Conservation (phyloP, 768 basidiomycete genomes). For the Boletus subparvulus region DNA sequence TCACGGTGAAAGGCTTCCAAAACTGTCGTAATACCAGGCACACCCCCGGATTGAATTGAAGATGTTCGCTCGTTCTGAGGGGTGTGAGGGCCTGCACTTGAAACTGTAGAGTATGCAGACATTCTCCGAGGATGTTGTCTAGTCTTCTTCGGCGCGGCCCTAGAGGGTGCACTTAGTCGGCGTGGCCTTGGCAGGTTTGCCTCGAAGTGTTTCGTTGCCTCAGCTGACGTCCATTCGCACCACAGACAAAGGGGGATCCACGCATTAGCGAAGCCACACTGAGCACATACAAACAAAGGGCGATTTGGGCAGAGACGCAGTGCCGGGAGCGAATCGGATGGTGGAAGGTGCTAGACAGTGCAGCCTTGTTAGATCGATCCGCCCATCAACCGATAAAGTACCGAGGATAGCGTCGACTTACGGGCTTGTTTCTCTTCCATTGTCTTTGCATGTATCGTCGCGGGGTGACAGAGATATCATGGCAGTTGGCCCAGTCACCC, state of each 20-base stretch:
- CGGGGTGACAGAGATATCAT: constrained; percentile 24
- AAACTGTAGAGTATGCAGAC: constrained; percentile 22
- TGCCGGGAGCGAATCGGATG: constrained; percentile 47
- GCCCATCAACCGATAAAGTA: constrained; percentile 7
- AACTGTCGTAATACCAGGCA: constrained; percentile 32
- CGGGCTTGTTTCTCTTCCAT: constrained; percentile 44
- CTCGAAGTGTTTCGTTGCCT: constrained; percentile 41
- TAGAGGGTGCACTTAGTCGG: constrained; percentile 30
- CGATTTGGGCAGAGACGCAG: constrained; percentile 42
- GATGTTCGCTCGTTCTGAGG: constrained; percentile 21
- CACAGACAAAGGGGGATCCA: constrained; percentile 51
- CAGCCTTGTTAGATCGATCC: constrained; percentile 18
- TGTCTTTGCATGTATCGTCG: constrained; percentile 40
- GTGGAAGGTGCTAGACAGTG: constrained; percentile 39
- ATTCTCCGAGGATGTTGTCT: constrained; percentile 9
- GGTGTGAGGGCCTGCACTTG: constrained; percentile 22
- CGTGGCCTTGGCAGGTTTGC: constrained; percentile 37
- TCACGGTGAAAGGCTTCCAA: constrained; percentile 24
- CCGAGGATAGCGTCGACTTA: constrained; percentile 19
- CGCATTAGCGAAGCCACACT: constrained; percentile 48
- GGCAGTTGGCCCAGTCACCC: constrained; percentile 12
- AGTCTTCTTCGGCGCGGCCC: constrained; percentile 11
- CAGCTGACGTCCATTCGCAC: constrained; percentile 48
- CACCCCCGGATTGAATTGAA: constrained; percentile 2
- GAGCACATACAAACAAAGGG: constrained; percentile 46